Evolutionary conservation across 2,329 filamentous ascomycete genomes (phyloP), one percentile per base, ranked within the genome.

Genomic region (Ascochyta rabiei): DNA sequence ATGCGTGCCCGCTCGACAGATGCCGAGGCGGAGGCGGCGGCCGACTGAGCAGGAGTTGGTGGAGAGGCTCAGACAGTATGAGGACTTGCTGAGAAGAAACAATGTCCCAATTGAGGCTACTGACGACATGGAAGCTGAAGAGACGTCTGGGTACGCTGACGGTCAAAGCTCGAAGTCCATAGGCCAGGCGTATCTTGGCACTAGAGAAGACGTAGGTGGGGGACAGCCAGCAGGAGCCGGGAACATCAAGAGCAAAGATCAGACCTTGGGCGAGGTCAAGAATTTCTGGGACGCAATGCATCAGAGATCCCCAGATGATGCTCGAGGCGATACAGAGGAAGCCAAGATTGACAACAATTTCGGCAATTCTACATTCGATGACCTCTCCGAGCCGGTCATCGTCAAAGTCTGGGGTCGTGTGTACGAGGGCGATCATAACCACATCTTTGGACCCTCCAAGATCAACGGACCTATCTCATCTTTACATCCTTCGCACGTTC

Each of bases 1-100:
- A 52, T 76, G 73, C 60, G 64, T 81, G 4, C 76, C 78, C 3
- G 73, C 76, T 1, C 65, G 72, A 5, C 67, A 72, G 75, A 83
- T 60, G 77, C 84, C 66, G 77, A 85, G 68, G 78, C 86, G 69
- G 79, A 85, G 66, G 75, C 86, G 68, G 72, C 84, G 85, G 48
- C 85, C 89, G 40, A 84, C 87, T 19, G 89, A 92, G 74, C 84
- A 84, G 67, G 87, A 89, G 53, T 78, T 92, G 35, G 77, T 91
- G 47, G 85, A 89, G 6, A 84, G 87, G n/a, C 77, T 91, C 19
- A 84, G 82, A 48, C 82, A 83, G 44, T 91, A 91, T 64, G 89
- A 92, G 74, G 71, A 76, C 6, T 76, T 92, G 35, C 78, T 92
- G 28, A 80, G 81, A 48, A 81, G 88, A 70, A 81, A 90, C 64